Evolutionary conservation across 2,329 filamentous ascomycete genomes (phyloP).

Genomic region (Nigrospora sphaerica): DNA sequence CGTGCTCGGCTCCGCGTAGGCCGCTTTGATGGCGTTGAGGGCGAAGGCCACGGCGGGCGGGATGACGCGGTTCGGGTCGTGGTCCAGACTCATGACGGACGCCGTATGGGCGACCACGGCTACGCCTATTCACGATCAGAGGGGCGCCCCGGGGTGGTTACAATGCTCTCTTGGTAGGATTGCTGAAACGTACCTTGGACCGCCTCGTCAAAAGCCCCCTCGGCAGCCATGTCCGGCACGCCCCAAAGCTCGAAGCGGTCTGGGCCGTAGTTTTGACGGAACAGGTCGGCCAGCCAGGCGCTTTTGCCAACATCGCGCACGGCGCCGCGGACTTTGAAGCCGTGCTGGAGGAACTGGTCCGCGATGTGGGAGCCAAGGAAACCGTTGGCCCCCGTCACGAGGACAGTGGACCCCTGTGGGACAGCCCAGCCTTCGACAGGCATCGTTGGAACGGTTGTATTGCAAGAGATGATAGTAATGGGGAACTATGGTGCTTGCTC

Average conservation of each 20-base stretch:
- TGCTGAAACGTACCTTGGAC: not conserved
- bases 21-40: too few relatives aligned
- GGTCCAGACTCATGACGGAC: too few relatives aligned
- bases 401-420: not conserved
- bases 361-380: conserved; percentile 31
- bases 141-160: too few relatives aligned
- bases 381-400: conserved; percentile 26
- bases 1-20: too few relatives aligned
- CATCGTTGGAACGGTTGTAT: too few relatives aligned
- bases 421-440: not conserved
- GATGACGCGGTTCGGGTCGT: too few relatives aligned
- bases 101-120: too few relatives aligned
- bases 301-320: not conserved
- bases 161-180: not conserved
- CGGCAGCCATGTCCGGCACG: not conserved
- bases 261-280: not conserved
- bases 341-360: conserved; percentile 27
- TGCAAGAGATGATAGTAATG: too few relatives aligned
- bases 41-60: too few relatives aligned
- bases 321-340: conserved; percentile 32
- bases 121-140: too few relatives aligned
- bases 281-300: conserved; percentile 1
- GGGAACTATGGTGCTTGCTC: too few relatives aligned
- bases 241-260: conserved; percentile 1
- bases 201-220: not conserved